These are phyloP conservation scores for Capsicum chinense DNA, from an alignment of 257 asterid genomes.

Conservation along the genomic window DNA sequence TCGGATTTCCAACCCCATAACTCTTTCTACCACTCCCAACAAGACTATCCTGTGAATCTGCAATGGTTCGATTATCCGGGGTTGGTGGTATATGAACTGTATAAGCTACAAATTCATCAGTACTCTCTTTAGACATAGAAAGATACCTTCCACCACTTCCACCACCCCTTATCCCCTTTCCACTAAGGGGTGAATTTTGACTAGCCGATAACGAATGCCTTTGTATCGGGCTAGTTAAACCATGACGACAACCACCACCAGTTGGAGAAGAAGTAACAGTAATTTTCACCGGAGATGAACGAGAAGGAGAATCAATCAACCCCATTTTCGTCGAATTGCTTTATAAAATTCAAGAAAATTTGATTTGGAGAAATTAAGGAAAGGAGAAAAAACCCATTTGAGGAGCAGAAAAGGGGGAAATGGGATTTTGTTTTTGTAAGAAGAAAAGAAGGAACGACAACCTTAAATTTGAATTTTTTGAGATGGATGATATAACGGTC, in stretches of 20 bases:
- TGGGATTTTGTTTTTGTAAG: background rate
- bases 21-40: constrained; percentile 39
- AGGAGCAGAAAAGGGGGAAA: background rate
- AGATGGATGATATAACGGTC: constrained; percentile 71
- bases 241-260: constrained; percentile 51
- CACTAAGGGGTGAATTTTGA: constrained; percentile 62
- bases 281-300: constrained; percentile 80
- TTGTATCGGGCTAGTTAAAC: constrained; percentile 74
- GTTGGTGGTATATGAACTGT: constrained; percentile 93
- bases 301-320: constrained; percentile 65
- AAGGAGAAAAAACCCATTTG: constrained; percentile 3
- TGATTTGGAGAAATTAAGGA: background rate
- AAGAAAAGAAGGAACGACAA: constrained; percentile 22
- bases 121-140: constrained; percentile 68
- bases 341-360: background rate
- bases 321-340: constrained; percentile 33
- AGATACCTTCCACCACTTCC: constrained; percentile 57
- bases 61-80: constrained; percentile 60
- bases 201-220: constrained; percentile 73
- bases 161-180: constrained; percentile 27
- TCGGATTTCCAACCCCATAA: constrained; percentile 57
- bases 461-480: constrained; percentile 51
- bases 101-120: constrained; percentile 80
- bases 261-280: constrained; percentile 82
- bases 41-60: constrained; percentile 55